These are phyloP conservation scores for Solanum aculeatissimum DNA, from an alignment of 305 asterid species.

Conservation along the genomic window DNA sequence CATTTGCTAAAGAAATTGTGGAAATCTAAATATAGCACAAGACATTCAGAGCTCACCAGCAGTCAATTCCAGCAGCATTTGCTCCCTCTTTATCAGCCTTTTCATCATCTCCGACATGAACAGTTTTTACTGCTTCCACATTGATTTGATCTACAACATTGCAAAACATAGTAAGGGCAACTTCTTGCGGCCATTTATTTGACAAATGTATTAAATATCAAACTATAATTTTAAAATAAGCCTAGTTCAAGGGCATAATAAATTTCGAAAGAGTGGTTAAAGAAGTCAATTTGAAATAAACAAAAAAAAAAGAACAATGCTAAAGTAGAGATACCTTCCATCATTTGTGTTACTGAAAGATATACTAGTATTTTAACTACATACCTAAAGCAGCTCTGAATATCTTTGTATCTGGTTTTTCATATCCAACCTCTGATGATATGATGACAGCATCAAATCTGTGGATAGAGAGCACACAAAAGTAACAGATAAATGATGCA, in stretches of 20 bases:
- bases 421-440: conserved; percentile 90
- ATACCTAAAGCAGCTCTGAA: conserved; percentile 77
- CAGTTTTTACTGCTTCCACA: conserved; percentile 52
- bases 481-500: background rate
- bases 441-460: conserved; percentile 87
- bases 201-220: background rate
- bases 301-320: background rate
- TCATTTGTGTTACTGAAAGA: background rate
- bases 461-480: conserved; percentile 2
- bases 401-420: conserved; percentile 78
- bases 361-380: background rate
- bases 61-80: conserved; percentile 66
- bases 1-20: background rate
- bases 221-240: background rate
- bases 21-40: background rate
- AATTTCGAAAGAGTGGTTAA: background rate
- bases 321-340: background rate
- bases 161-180: background rate
- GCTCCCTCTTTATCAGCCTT: conserved; percentile 85
- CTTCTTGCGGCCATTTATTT: background rate
- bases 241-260: background rate
- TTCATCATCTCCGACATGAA: conserved; percentile 84
- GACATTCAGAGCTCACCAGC: conserved; percentile 46
- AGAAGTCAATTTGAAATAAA: background rate
- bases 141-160: conserved; percentile 44